Percentiles rank a stretch among this genome's conserved stretches.
These are phyloP conservation scores for Mycosphaerelloides madeirae DNA, from an alignment of 2,329 filamentous ascomycete genomes.

Conservation along the genomic window DNA sequence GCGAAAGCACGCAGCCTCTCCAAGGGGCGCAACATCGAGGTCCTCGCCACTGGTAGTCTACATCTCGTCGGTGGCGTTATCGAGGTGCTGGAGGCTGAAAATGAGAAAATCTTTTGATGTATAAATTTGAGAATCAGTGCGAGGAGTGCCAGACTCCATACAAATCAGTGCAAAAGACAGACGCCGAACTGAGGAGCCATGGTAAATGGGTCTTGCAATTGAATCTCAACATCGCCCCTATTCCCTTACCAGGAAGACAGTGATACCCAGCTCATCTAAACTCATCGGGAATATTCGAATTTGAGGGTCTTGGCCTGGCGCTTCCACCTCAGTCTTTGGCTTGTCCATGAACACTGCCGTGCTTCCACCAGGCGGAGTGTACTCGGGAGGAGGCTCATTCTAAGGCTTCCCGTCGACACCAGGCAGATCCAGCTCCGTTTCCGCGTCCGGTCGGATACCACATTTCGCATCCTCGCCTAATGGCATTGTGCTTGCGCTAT, in stretches of 20 bases:
- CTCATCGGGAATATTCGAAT: too few species aligned
- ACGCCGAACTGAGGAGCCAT: constrained; percentile 8
- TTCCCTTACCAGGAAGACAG: too few species aligned
- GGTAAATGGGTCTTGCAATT: neutral
- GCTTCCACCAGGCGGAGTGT: constrained; percentile 17
- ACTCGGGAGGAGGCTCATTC: constrained; percentile 29
- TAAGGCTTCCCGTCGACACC: constrained; percentile 20
- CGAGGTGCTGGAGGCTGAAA: constrained; percentile 58
- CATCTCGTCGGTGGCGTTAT: constrained; percentile 78
- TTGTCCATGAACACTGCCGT: constrained; percentile 12
- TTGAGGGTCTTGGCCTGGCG: neutral
- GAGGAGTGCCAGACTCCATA: neutral
- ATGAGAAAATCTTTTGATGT: constrained; percentile 11
- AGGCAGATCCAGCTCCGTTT: constrained; percentile 13
- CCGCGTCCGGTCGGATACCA: too few species aligned
- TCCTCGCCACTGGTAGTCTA: constrained; percentile 76
- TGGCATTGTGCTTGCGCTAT: neutral
- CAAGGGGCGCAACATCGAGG: constrained; percentile 48
- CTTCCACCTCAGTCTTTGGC: constrained; percentile 12
- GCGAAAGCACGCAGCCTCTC: constrained; percentile 45
- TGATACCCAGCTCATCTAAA: too few species aligned
- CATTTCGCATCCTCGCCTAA: too few species aligned
- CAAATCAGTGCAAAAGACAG: neutral
- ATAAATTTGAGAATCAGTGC: neutral
- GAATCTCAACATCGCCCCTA: too few species aligned